Conservation (phyloP, 164 flowering plant species). For the Cinnamomum chago region DNA sequence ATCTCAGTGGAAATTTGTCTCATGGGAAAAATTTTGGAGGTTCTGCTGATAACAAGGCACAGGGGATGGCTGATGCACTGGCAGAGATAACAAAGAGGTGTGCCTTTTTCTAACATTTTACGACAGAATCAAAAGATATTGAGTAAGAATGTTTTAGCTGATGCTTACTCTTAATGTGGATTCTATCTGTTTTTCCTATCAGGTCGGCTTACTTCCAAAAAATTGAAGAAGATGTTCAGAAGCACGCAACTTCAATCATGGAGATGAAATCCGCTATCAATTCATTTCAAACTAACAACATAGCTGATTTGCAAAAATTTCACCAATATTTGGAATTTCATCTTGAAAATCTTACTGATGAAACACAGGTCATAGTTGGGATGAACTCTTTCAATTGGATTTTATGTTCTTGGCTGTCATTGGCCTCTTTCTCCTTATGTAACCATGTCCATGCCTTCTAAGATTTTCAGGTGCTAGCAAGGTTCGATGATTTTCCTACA, state of each 20-base stretch:
- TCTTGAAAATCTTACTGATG: constrained; percentile 74
- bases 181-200: constrained; percentile 7
- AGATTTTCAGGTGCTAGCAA: constrained; percentile 53
- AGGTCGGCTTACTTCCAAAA: constrained; percentile 81
- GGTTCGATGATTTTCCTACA: constrained; percentile 75
- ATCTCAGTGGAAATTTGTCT: constrained; percentile 34
- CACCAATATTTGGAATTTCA: constrained; percentile 60
- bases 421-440: neutral
- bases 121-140: neutral
- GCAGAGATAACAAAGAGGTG: constrained; percentile 93
- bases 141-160: neutral
- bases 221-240: constrained; percentile 74
- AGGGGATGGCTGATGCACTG: constrained; percentile 87
- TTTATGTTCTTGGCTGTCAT: neutral
- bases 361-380: constrained; percentile 55
- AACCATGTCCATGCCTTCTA: neutral
- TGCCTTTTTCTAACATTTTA: neutral
- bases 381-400: neutral
- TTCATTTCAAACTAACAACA: constrained; percentile 64
- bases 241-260: constrained; percentile 46
- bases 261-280: constrained; percentile 50
- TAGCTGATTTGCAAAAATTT: constrained; percentile 62
- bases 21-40: constrained; percentile 35
- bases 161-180: neutral
- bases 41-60: constrained; percentile 39